These are phyloP conservation scores for Sporothrix pseudoabietina DNA, from an alignment of 2,329 filamentous ascomycete genomes.

Conservation along the genomic window DNA sequence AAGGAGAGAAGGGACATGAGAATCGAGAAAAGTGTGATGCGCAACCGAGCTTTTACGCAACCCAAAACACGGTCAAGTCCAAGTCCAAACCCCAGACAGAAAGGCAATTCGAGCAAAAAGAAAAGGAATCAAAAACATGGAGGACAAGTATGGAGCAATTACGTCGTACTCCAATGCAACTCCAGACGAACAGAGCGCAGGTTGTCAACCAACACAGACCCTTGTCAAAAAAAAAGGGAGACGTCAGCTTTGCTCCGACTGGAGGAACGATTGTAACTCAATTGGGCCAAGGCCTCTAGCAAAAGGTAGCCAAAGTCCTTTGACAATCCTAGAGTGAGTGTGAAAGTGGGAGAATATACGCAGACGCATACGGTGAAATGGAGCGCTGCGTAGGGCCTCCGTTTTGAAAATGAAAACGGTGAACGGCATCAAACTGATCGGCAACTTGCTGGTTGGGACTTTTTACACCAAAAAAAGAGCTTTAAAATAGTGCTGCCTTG, in stretches of 20 bases:
- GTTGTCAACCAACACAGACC: not conserved
- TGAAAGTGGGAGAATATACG: not conserved
- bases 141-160: too few relatives aligned
- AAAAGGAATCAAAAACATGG: too few relatives aligned
- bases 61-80: not conserved
- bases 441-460: not conserved
- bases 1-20: not conserved
- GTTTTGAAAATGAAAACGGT: not conserved
- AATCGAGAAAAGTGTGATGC: not conserved
- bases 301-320: not conserved
- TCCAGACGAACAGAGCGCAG: not conserved
- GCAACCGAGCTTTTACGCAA: not conserved
- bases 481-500: not conserved
- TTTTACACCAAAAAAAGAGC: not conserved
- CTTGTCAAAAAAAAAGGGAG: not conserved
- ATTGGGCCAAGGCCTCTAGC: not conserved
- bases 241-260: conserved; percentile 11
- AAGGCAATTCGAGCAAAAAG: not conserved
- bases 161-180: not conserved
- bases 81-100: not conserved
- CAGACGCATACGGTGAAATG: not conserved
- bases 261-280: not conserved
- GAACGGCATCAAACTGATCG: too few relatives aligned
- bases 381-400: not conserved
- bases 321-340: not conserved